Conservation (phyloP, 2,329 filamentous ascomycete species). For the Graphium sp. region DNA sequence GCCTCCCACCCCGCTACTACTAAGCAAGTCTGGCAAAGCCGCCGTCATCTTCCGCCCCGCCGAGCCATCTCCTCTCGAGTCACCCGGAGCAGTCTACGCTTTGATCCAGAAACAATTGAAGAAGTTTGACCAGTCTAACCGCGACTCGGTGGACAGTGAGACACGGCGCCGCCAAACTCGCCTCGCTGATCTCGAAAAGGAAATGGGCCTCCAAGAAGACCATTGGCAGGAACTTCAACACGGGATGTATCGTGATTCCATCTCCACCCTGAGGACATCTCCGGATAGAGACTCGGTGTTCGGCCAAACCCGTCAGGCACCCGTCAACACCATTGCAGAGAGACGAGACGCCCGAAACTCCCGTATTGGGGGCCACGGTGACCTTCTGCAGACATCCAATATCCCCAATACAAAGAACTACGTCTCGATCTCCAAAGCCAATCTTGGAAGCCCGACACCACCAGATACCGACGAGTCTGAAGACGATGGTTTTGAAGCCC, state of each 20-base stretch:
- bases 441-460: conserved; percentile 34
- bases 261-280: conserved; percentile 24
- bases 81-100: conserved; percentile 28
- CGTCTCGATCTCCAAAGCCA: too few relatives aligned
- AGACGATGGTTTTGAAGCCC: conserved; percentile 8
- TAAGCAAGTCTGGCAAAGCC: conserved; percentile 23
- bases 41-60: conserved; percentile 25
- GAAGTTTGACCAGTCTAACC: conserved; percentile 24
- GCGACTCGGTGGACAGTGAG: conserved; percentile 18
- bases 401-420: too few relatives aligned
- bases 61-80: conserved; percentile 34
- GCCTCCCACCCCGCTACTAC: conserved; percentile 36
- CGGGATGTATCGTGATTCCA: conserved; percentile 30
- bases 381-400: too few relatives aligned
- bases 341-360: too few relatives aligned
- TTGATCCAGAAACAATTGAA: conserved; percentile 34
- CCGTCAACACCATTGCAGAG: too few relatives aligned
- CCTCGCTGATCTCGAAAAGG: conserved; percentile 40
- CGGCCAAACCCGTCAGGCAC: too few relatives aligned
- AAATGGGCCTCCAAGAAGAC: conserved; percentile 42
- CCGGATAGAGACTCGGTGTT: conserved; percentile 12
- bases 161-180: conserved; percentile 25
- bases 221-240: conserved; percentile 42
- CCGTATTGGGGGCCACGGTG: too few relatives aligned
- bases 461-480: conserved; percentile 33